Conservation (phyloP, 306 rosid genomes). For the Glycine tomentella region DNA sequence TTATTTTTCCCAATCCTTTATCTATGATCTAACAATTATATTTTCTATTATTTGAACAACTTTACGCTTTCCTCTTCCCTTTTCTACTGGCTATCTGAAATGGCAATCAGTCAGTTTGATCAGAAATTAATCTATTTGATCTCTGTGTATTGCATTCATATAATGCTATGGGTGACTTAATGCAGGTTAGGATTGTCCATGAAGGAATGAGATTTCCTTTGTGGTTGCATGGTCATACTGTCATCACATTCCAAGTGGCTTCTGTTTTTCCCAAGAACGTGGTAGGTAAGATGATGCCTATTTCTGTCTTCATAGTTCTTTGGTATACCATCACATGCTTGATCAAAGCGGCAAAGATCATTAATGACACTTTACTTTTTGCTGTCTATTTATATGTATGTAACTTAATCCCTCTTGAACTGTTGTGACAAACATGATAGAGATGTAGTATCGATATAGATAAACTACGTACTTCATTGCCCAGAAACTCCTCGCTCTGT, state of each 20-base stretch:
- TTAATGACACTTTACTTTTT: not conserved
- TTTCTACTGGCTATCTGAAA: not conserved
- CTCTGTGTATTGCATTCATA: not conserved
- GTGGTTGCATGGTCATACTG: slow-evolving; percentile 85
- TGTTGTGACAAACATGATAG: slow-evolving; percentile 14
- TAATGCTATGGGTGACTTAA: slow-evolving; percentile 30
- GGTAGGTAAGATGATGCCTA: slow-evolving; percentile 86
- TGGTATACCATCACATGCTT: slow-evolving; percentile 4
- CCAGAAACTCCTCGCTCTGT: too few relatives aligned
- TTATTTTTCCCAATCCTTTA: not conserved
- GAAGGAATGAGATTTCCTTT: slow-evolving; percentile 95
- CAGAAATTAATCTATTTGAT: not conserved
- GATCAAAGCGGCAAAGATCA: slow-evolving; percentile 9
- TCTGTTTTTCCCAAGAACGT: slow-evolving; percentile 81
- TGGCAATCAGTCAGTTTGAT: slow-evolving; percentile 19
- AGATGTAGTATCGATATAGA: too few relatives aligned
- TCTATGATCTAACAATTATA: not conserved
- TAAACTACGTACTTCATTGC: too few relatives aligned
- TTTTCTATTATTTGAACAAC: slow-evolving; percentile 5
- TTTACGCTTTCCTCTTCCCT: not conserved
- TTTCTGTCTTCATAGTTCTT: slow-evolving; percentile 38
- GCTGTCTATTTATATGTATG: not conserved
- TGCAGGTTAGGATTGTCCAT: slow-evolving; percentile 81
- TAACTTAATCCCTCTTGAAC: slow-evolving; percentile 22
- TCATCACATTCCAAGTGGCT: slow-evolving; percentile 71